Base-by-base conservation (phyloP, 2,329 filamentous ascomycete species). In the Raffaelea albimanens region DNA sequence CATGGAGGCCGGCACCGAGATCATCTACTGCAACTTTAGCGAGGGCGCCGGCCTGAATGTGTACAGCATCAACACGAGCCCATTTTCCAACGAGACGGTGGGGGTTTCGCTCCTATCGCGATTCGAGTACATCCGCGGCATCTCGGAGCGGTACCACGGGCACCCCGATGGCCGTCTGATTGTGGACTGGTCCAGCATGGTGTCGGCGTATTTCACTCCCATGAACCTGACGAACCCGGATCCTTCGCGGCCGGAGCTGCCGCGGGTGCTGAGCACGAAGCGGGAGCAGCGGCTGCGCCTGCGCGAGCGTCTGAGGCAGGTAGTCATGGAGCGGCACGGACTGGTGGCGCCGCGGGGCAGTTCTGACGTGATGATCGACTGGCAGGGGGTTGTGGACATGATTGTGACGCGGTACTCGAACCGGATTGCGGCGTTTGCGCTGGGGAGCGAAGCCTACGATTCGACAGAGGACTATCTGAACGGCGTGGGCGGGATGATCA, bases 1-100 rank as follows among this genome's bases (percentile, higher is more conserved):
- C 11, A 82, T 82, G 72, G 83, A 87, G 57, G 72, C 73, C 18
- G 83, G 83, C 0, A 86, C 86, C 53, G 83, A 87, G 60, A 69
- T 85, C 46, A 82, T 87, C 44, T 66, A 83, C 19, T 87, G 83
- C 59, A 66, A 81, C 46, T 87, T 87, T 41, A 53, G 55, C 10
- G 53, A 64, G 3, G 55, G 39, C 3, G 54, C 48, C 16, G 69
- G 68, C 1, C 52, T 77, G 11, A 58, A 65, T 18, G 56, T 66
- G 19, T 50, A 70, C 1, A 60, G 59, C 4, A 58, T 61, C 21
- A 50, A 46, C 13, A 25, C 42, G 14, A 45, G 44, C 29, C 42
- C 54, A 21, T 38, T 56, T 20, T 2, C 18, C 20, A 50, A 48
- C 22, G 36, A 58, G 45, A 61, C 34, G 44, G 53, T 31, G 53